A percentile compares a stretch with the other conserved stretches of the same genome.
phyloP scores from a whole-genome alignment of 371 early-diverging fungal species.

The Mortierella sp. region DNA sequence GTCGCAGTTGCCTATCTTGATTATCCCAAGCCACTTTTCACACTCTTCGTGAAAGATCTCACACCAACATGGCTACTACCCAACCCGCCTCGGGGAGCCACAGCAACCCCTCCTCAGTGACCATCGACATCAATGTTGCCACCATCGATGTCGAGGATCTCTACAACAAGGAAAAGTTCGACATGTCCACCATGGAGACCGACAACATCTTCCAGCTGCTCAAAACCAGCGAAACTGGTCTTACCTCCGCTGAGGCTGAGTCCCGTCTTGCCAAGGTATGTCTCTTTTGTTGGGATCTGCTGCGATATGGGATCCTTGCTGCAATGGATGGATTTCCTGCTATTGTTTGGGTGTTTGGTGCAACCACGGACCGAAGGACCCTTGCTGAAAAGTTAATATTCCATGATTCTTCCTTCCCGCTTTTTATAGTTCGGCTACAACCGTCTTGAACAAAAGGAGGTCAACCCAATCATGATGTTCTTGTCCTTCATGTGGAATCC shows the following conservation, averaged over 20 bases:
- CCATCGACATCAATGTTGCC: slow-evolving; percentile 65
- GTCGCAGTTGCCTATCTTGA: slow-evolving; percentile 26
- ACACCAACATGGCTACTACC: not conserved
- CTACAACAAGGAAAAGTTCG: slow-evolving; percentile 85
- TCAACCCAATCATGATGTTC: slow-evolving; percentile 84
- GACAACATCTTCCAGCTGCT: slow-evolving; percentile 71
- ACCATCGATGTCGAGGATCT: slow-evolving; percentile 77
- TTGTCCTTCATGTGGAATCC: slow-evolving; percentile 88
- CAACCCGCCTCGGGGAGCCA: slow-evolving; percentile 16
- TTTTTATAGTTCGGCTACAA: slow-evolving; percentile 71
- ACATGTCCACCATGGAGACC: slow-evolving; percentile 82
- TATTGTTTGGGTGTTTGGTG: too few species aligned
- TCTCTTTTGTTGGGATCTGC: not conserved
- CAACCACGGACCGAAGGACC: too few species aligned
- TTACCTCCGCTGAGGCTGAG: slow-evolving; percentile 70
- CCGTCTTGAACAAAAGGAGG: slow-evolving; percentile 77
- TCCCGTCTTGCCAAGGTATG: slow-evolving; percentile 68
- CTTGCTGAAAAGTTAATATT: too few species aligned
- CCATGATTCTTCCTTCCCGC: not conserved
- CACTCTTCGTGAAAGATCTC: slow-evolving; percentile 14
- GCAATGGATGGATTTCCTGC: too few species aligned
- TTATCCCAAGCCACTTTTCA: not conserved
- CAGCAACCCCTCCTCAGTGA: slow-evolving; percentile 39
- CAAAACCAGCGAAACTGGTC: slow-evolving; percentile 69
- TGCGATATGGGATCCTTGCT: not conserved